Percentiles rank a stretch among this genome's conserved stretches.
Evolutionary conservation across 805 yeast genomes (phyloP).

Genomic region (Zygoascus bituminiphila): DNA sequence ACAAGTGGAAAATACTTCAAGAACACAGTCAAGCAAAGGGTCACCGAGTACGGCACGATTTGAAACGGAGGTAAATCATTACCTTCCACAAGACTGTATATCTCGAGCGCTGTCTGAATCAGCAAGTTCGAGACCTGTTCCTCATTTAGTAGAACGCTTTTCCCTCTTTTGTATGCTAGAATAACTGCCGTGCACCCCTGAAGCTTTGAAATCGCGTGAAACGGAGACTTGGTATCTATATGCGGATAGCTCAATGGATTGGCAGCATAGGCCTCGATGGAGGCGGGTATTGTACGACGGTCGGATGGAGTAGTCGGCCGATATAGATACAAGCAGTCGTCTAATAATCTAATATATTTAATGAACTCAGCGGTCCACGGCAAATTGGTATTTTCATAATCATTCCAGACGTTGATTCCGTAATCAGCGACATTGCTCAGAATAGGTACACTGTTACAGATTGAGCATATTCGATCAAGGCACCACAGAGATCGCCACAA

Average conservation of each 20-base stretch:
- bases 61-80: slow-evolving; percentile 24
- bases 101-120: slow-evolving; percentile 14
- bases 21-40: slow-evolving; percentile 27
- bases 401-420: slow-evolving; percentile 18
- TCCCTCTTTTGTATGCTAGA: slow-evolving; percentile 24
- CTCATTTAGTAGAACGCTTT: background rate
- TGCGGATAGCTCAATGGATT: slow-evolving; percentile 13
- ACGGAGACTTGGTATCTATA: background rate
- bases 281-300: slow-evolving; percentile 7
- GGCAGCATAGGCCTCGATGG: slow-evolving; percentile 16
- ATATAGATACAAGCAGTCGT: slow-evolving; percentile 29
- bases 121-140: slow-evolving; percentile 7
- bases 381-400: slow-evolving; percentile 7
- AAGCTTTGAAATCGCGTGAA: slow-evolving; percentile 12
- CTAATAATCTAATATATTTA: slow-evolving; percentile 25
- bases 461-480: slow-evolving; percentile 30
- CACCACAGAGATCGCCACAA: slow-evolving; percentile 34
- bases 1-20: slow-evolving; percentile 20
- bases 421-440: slow-evolving; percentile 27
- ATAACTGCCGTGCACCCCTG: slow-evolving; percentile 21
- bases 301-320: slow-evolving; percentile 23
- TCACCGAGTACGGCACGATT: slow-evolving; percentile 25
- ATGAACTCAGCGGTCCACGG: slow-evolving; percentile 18
- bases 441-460: slow-evolving; percentile 30
- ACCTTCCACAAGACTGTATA: slow-evolving; percentile 11